phyloP scores from a whole-genome alignment of 495 filamentous ascomycete species.

The Aspergillus egyptiacus region DNA sequence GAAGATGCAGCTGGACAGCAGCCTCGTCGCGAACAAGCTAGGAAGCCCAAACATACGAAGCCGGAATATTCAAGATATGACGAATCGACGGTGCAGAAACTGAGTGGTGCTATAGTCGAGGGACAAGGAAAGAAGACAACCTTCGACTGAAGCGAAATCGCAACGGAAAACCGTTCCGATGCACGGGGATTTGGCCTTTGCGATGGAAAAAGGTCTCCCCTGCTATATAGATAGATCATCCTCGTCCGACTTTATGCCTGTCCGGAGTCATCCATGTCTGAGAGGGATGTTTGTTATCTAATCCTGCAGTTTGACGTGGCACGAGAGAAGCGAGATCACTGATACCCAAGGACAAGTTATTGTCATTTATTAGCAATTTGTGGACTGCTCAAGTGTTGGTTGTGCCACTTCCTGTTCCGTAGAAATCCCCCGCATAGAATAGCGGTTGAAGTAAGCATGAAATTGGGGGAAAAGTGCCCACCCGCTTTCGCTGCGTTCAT shows the following conservation, averaged over 20 bases:
- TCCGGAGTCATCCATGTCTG: background rate
- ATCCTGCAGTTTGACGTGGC: constrained; percentile 7
- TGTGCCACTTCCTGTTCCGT: constrained; percentile 4
- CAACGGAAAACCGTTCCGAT: background rate
- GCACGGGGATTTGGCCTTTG: background rate
- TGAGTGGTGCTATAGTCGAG: constrained; percentile 73
- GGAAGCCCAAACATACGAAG: constrained; percentile 23
- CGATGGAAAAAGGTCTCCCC: background rate
- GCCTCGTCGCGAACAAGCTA: constrained; percentile 15
- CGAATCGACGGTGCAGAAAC: constrained; percentile 45
- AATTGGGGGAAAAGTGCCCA: background rate
- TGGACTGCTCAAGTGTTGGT: background rate
- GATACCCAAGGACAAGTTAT: constrained; percentile 6
- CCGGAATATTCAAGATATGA: constrained; percentile 37
- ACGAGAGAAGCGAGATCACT: constrained; percentile 5
- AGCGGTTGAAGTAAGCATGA: no score
- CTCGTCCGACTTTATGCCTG: background rate
- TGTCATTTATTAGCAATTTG: background rate
- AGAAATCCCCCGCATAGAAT: background rate
- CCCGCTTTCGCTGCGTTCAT: background rate
- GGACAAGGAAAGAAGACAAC: constrained; percentile 76
- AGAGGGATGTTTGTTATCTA: constrained; percentile 5
- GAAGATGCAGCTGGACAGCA: constrained; percentile 20
- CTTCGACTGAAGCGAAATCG: constrained; percentile 53
- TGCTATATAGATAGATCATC: background rate